Percentiles rank a stretch among this genome's conserved stretches.
Evolutionary conservation across 495 filamentous ascomycete genomes (phyloP).

Genomic region (Parathielavia appendiculata): DNA sequence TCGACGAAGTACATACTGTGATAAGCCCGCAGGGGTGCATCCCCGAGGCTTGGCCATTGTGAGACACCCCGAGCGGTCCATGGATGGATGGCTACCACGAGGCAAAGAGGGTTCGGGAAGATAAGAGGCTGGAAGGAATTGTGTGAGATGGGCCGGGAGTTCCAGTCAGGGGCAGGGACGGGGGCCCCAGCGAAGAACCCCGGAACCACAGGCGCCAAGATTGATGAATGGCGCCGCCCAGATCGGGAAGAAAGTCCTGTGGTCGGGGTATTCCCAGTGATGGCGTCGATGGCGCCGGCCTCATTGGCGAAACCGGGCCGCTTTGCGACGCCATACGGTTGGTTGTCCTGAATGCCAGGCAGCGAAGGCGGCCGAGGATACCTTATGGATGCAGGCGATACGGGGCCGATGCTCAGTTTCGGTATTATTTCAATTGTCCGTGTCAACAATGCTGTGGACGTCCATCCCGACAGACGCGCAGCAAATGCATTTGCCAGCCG

Average conservation of each 20-base stretch:
- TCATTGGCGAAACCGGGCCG: constrained; percentile 12
- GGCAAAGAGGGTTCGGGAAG: constrained; percentile 39
- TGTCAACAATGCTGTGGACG: background rate
- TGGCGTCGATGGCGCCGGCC: constrained; percentile 2
- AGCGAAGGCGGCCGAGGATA: background rate
- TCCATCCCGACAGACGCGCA: background rate
- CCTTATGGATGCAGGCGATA: background rate
- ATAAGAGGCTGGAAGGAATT: constrained; percentile 26
- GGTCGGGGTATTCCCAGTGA: constrained; percentile 6
- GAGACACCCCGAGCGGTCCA: constrained; percentile 10
- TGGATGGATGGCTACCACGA: constrained; percentile 33
- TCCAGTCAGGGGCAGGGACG: constrained; percentile 29
- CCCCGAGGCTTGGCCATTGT: background rate
- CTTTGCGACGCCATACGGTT: constrained; percentile 8
- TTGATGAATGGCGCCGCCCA: constrained; percentile 23
- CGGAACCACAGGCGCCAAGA: constrained; percentile 23
- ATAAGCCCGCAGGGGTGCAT: constrained; percentile 8
- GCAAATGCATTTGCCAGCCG: constrained; percentile 10
- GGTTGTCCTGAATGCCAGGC: background rate
- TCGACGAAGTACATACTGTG: constrained; percentile 6
- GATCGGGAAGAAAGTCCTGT: constrained; percentile 21
- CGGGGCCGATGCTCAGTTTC: background rate
- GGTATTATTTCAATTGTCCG: background rate
- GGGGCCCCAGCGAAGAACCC: constrained; percentile 18
- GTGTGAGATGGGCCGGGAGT: constrained; percentile 29